These are phyloP conservation scores for Begonia fuchsioides DNA, from an alignment of 306 rosid genomes.

Conservation along the genomic window DNA sequence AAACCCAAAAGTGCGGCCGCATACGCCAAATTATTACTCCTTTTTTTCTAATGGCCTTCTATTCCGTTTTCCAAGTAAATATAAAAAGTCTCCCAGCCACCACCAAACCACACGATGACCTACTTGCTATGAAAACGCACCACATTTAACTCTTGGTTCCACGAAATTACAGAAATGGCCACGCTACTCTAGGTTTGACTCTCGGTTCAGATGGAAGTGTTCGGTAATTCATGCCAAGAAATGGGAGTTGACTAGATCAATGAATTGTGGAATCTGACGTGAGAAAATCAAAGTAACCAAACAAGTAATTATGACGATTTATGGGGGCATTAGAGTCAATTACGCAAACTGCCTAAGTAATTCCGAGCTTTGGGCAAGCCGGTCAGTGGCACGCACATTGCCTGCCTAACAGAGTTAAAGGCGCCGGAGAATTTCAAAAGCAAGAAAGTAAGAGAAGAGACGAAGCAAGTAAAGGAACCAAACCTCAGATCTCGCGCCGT, in stretches of 20 bases:
- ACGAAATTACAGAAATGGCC: not conserved
- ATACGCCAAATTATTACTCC: conserved; percentile 15
- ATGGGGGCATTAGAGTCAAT: too few relatives aligned
- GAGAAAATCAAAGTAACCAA: conserved; percentile 8
- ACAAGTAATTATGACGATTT: too few relatives aligned
- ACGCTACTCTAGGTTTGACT: not conserved
- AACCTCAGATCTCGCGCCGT: conserved; percentile 62
- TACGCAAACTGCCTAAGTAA: too few relatives aligned
- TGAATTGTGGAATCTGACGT: too few relatives aligned
- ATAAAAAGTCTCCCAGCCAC: conserved; percentile 29
- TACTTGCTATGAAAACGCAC: conserved; percentile 55
- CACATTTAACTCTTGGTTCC: conserved; percentile 15
- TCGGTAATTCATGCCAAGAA: too few relatives aligned
- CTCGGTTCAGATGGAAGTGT: not conserved
- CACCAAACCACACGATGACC: conserved; percentile 30
- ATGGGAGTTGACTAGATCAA: not conserved
- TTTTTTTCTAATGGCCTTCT: not conserved
- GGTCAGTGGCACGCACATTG: conserved; percentile 10
- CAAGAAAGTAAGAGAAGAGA: not conserved
- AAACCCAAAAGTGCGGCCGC: conserved; percentile 9
- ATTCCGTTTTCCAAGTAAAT: not conserved
- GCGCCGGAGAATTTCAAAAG: not conserved
- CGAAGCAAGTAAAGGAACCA: conserved; percentile 1
- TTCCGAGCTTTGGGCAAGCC: too few relatives aligned
- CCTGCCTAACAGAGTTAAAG: conserved; percentile 9